Evolutionary conservation across 805 yeast species (phyloP).

Genomic region (Suhomyces sp.): DNA sequence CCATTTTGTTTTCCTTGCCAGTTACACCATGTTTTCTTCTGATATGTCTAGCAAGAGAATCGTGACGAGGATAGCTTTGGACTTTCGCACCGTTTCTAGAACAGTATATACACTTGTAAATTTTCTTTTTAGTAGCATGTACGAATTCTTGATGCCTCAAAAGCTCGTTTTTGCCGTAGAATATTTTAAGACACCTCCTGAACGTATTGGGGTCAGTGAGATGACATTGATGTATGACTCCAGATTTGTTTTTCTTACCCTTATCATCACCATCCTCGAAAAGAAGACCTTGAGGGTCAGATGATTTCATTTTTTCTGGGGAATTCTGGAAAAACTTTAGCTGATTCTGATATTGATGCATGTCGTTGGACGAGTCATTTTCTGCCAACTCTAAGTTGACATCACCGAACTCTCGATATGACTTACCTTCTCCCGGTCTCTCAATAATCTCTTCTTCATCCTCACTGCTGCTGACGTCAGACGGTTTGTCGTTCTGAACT

Average conservation of each 20-base stretch:
- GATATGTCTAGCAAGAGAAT: constrained; percentile 43
- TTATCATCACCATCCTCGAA: constrained; percentile 8
- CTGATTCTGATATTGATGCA: constrained; percentile 6
- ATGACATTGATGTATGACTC: constrained; percentile 42
- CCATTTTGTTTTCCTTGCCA: constrained; percentile 43
- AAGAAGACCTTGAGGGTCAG: neutral
- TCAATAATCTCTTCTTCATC: constrained; percentile 9
- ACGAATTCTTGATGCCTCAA: constrained; percentile 46
- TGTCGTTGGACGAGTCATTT: neutral
- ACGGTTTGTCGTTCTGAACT: constrained; percentile 11
- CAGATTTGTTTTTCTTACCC: constrained; percentile 17
- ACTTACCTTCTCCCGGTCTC: neutral
- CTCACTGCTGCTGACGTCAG: constrained; percentile 14
- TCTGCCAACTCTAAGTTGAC: neutral
- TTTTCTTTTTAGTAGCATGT: constrained; percentile 42
- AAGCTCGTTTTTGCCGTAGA: constrained; percentile 44
- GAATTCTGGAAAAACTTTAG: constrained; percentile 8
- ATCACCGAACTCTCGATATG: neutral
- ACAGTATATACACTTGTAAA: constrained; percentile 42
- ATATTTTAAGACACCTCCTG: constrained; percentile 36
- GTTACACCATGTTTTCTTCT: constrained; percentile 44
- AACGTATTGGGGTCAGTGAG: constrained; percentile 31
- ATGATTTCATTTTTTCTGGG: constrained; percentile 4
- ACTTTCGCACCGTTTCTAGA: constrained; percentile 31
- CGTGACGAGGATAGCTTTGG: constrained; percentile 44